Conservation (phyloP, 2,329 filamentous ascomycete genomes). For the Zymoseptoria crescenta region DNA sequence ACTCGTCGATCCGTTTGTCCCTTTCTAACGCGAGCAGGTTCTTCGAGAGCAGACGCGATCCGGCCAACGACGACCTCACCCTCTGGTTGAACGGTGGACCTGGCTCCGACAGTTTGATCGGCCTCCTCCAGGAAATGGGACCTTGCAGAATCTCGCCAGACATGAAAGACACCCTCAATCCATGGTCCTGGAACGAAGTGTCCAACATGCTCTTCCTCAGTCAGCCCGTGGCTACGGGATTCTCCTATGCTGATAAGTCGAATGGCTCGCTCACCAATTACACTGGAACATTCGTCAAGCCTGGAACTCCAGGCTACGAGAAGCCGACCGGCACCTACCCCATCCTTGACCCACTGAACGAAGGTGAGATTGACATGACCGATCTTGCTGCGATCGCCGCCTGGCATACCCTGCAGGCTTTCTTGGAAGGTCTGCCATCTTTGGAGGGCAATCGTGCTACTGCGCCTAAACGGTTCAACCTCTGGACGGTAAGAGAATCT, state of each 20-base stretch:
- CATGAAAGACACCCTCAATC: slow-evolving; percentile 39
- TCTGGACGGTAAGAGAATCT: not conserved
- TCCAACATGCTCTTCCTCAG: slow-evolving; percentile 55
- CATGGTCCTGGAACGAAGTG: slow-evolving; percentile 51
- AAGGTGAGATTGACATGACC: slow-evolving; percentile 41
- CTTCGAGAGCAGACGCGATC: slow-evolving; percentile 49
- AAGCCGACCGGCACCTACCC: not conserved
- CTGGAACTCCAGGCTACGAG: slow-evolving; percentile 22
- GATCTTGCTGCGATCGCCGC: slow-evolving; percentile 48
- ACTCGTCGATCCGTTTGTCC: slow-evolving; percentile 26
- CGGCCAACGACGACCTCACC: slow-evolving; percentile 48
- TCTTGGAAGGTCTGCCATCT: slow-evolving; percentile 38
- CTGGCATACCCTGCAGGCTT: slow-evolving; percentile 50
- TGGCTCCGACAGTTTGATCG: slow-evolving; percentile 50
- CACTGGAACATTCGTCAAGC: slow-evolving; percentile 41
- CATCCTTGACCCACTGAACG: slow-evolving; percentile 1
- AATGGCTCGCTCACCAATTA: slow-evolving; percentile 17
- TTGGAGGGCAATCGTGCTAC: slow-evolving; percentile 31
- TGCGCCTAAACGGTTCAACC: slow-evolving; percentile 30
- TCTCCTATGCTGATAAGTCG: slow-evolving; percentile 40
- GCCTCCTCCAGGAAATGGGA: slow-evolving; percentile 46
- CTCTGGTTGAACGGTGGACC: slow-evolving; percentile 57
- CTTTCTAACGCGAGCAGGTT: slow-evolving; percentile 55
- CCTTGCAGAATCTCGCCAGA: slow-evolving; percentile 36
- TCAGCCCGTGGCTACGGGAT: slow-evolving; percentile 53